phyloP scores from a whole-genome alignment of 768 basidiomycete species.

The Lentinula detonsa region DNA sequence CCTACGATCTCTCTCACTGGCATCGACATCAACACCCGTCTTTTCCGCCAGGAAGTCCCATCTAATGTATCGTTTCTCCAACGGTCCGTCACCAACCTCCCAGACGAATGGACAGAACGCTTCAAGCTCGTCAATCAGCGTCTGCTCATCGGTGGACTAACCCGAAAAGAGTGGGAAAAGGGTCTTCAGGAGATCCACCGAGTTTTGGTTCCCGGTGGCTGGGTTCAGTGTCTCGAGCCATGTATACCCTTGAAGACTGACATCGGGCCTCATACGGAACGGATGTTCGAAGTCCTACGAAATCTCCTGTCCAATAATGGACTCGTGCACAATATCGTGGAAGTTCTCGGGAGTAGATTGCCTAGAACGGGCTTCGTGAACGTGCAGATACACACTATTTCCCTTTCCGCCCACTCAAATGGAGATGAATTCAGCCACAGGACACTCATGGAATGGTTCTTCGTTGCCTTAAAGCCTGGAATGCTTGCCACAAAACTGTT shows the following conservation, averaged over 20 bases:
- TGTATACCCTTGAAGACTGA: background rate
- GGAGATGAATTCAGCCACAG: background rate
- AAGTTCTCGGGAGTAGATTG: background rate
- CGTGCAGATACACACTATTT: background rate
- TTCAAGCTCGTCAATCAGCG: conserved; percentile 27
- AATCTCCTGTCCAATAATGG: background rate
- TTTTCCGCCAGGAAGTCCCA: background rate
- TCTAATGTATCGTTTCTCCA: background rate
- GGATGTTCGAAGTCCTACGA: background rate
- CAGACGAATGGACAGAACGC: conserved; percentile 20
- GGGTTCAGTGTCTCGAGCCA: conserved; percentile 23
- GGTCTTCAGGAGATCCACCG: conserved; percentile 21
- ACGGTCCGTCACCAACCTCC: conserved; percentile 20
- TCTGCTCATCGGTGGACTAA: conserved; percentile 22
- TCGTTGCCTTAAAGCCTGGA: background rate
- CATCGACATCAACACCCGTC: conserved; percentile 3
- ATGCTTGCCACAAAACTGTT: background rate
- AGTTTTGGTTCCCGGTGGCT: conserved; percentile 25
- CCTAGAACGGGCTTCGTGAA: background rate
- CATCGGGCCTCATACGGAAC: background rate
- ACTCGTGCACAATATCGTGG: background rate
- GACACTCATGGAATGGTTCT: background rate
- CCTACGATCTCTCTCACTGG: background rate
- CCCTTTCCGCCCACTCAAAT: background rate
- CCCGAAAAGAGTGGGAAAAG: conserved; percentile 19